Evolutionary conservation across 139 green algal genomes (phyloP), one percentile per base, ranked within the genome.

Genomic region (Tetratostichococcus sp.): DNA sequence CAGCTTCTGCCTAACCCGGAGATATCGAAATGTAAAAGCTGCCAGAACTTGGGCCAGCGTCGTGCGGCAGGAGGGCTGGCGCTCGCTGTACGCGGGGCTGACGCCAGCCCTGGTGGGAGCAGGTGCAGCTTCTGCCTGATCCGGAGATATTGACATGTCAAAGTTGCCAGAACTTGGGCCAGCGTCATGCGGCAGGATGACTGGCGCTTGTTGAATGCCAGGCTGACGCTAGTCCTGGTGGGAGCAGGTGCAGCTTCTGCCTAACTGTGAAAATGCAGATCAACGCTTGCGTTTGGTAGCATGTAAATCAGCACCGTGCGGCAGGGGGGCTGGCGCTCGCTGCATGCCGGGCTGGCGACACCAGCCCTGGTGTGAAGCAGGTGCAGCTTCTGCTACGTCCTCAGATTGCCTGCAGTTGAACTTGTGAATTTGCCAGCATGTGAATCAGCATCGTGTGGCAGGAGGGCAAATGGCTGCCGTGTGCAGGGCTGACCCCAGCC

Each of bases 301-400:
- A n/a, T n/a, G n/a, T n/a, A n/a, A n/a, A 74, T 73, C 0, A 91
- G 65, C 28, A 92, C 95, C 19, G 59, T 88, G 6, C 68, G 65
- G 26, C 65, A 80, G 42, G 92, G 95, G 74, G 92, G 92, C 26
- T 90, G 80, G 84, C 73, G 77, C 25, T 86, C 80, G 2, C 84
- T 97, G 39, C 80, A 83, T 30, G 83, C 90, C 65, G 93, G 93
- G 1, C 79, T 97, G 2, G n/a, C n/a, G n/a, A 73, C 83, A 0
- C 92, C 92, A 3, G 89, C 90, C 0, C 75, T 95, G 16, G 70
- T 95, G 5, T 90, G 91, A n/a, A 22, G 88, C 88, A 81, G 83
- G 88, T 86, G 70, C n/a, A n/a, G n/a, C n/a, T n/a, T n/a, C n/a
- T n/a, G n/a, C n/a, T n/a, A n/a, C n/a, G n/a, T n/a, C n/a, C n/a